Base-by-base conservation (phyloP, 495 filamentous ascomycete species). In the Aspergillus asperescens region DNA sequence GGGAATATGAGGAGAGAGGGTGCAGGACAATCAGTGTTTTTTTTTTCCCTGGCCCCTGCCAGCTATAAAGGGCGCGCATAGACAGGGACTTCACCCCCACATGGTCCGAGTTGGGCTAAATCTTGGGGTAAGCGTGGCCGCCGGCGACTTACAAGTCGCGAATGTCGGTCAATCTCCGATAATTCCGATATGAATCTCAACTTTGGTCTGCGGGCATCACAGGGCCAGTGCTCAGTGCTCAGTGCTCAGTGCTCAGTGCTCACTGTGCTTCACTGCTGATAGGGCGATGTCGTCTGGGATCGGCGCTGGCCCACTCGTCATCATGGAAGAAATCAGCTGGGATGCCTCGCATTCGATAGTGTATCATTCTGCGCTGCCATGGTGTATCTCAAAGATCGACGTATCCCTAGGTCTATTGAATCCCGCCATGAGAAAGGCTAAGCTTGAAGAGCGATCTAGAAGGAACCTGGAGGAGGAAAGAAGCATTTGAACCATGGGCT, bases 131-230 rank as follows among this genome's bases (percentile, higher is more conserved):
- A 56, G 25, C 25, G 25, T 9, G 34, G 25, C 42, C 13, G 8
- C 49, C 45, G 24, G 47, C 10, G n/a, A n/a, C n/a, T n/a, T n/a
- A n/a, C n/a, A n/a, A n/a, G n/a, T 40, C 15, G 25, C n/a, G n/a
- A 49, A 34, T 49, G 50, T 57, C 55, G 55, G 55, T 57, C 49
- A 52, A 57, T 19, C 49, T 50, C 55, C 55, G 55, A 50, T n/a
- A n/a, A n/a, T n/a, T n/a, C n/a, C n/a, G n/a, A n/a, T 35, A 20
- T 52, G 32, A 13, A 15, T 31, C 28, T 13, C 10, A 47, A 35
- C 7, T 35, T 47, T 35, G 16, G 18, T 23, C 12, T 18, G 19
- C 18, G 9, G 15, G 44, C 20, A 24, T 13, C 39, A 42, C 3
- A 24, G 1, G 12, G 7, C 3, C n/a, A n/a, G n/a, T n/a, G n/a